A percentile compares a stretch with the other conserved stretches of the same genome.
Evolutionary conservation across 202 grass and related monocot species (phyloP).

Genomic region (Hordeum pubiflorum): DNA sequence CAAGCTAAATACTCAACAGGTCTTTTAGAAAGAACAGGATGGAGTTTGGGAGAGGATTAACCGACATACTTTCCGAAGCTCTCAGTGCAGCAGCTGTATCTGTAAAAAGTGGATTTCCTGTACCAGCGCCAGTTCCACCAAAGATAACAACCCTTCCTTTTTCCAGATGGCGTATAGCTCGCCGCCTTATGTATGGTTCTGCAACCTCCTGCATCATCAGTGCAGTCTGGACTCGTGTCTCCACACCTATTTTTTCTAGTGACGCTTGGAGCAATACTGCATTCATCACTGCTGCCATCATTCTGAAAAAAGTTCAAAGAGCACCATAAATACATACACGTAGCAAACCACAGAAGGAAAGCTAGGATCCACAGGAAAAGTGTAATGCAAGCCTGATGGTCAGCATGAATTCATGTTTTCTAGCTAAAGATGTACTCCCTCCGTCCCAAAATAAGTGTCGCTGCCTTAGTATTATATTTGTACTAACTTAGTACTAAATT

Average conservation of each 20-base stretch:
- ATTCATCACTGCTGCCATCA: constrained; percentile 98
- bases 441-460: too few species aligned
- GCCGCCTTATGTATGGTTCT: constrained; percentile 75
- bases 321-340: not conserved
- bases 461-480: too few species aligned
- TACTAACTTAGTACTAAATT: too few species aligned
- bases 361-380: not conserved
- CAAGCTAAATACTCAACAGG: constrained; percentile 10
- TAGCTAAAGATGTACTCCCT: not conserved
- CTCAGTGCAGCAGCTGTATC: constrained; percentile 85
- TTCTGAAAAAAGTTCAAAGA: constrained; percentile 35
- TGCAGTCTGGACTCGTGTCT: constrained; percentile 75
- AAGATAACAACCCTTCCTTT: constrained; percentile 90
- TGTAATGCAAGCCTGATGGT: not conserved
- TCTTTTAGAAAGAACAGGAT: not conserved
- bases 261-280: constrained; percentile 85
- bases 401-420: not conserved
- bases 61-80: constrained; percentile 79
- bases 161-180: constrained; percentile 84
- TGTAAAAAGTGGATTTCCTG: constrained; percentile 71
- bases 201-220: constrained; percentile 84
- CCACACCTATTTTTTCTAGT: constrained; percentile 82
- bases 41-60: not conserved
- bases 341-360: constrained; percentile 11
- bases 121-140: constrained; percentile 59